Base-by-base conservation (phyloP, 768 basidiomycete species). In the Cyclocybe aegerita region DNA sequence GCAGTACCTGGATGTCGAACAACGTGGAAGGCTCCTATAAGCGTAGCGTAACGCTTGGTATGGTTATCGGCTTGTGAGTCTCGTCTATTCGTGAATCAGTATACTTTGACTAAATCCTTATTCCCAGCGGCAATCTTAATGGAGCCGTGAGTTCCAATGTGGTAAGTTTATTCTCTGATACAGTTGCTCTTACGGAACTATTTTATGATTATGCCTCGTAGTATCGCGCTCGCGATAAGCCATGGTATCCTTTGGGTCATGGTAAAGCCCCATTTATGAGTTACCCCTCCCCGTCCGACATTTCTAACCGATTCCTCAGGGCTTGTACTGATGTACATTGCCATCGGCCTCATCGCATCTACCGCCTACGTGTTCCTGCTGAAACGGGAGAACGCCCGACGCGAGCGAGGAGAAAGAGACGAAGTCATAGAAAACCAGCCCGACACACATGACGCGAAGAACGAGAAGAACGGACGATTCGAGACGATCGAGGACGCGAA, bases 91-190 rank as follows among this genome's bases (percentile, higher is more conserved):
- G 44, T 43, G 12, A 32, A 11, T 39, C 36, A 30, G 29, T 12
- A 9, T 8, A 9, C 10, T 9, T 32, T 37, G 36, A 17, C 23
- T 50, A 7, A 49, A 43, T 43, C 36, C 37, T 23, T 34, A 14
- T 9, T 48, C 29, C 16, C 49, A 86, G 83, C 55, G 86, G 86
- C 7, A 88, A 88, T 62, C 69, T 88, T 44, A 86, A 88, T 60
- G 87, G 86, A 14, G 86, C 84, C n/a, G 81, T 90, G 37, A 82
- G 81, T 60, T 87, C 85, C 12, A 88, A 89, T 58, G 79, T 90
- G 33, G 83, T 84, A 65, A 57, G 83, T 77, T 32, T n/a, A 39
- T 7, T n/a, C 33, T 47, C 31, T 32, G 7, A 16, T 30, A 9
- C 38, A 17, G 33, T 39, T 30, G 36, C 39, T 36, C 29, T 15